Base-by-base conservation (phyloP, 805 yeast species). In the Candida piceae region DNA sequence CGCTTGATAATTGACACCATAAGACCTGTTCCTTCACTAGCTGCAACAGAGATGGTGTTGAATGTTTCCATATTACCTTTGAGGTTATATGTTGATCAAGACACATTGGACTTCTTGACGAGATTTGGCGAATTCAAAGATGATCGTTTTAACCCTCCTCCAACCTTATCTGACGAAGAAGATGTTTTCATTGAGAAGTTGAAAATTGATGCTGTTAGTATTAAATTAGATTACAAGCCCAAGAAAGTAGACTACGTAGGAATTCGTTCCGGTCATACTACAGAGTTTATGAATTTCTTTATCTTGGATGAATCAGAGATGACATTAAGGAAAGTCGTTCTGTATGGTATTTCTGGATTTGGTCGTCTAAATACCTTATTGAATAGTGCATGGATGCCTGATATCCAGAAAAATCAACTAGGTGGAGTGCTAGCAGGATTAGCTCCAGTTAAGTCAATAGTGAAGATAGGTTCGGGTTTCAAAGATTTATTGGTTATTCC, bases 181-280 rank as follows among this genome's bases (percentile, higher is more conserved):
- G 29, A 26, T 13, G 51, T 76, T 1, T 89, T 75, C 51, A 68
- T 88, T 31, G 87, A 84, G 48, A 78, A 78, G 51, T 70, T 87
- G 24, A 73, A 74, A 29, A 69, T 88, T 4, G 72, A 73, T 39
- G 64, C 79, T 0, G 62, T 85, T 3, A 70, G 68, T 32, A 55
- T 93, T 16, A 78, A 78, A 43, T 64, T 93, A 28, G 97, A 93
- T 58, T 93, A 93, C 57, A 88, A 87, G 55, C 97, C 98, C 0
- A 88, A 88, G 55, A 84, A 78, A 46, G 70, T 90, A 20, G 95
- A 90, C 57, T 85, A 84, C 53, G 75, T 78, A 2, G 96, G 95
- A 0, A 70, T 89, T 21, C 68, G 85, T 40, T 82, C 96, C 0
- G 97, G 97, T 0, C 87, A 82, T 42, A 75, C 87, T 0, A 79